Conservation (phyloP, 2,329 filamentous ascomycete species). For the Ophiocordyceps polyrhachis-furcata region DNA sequence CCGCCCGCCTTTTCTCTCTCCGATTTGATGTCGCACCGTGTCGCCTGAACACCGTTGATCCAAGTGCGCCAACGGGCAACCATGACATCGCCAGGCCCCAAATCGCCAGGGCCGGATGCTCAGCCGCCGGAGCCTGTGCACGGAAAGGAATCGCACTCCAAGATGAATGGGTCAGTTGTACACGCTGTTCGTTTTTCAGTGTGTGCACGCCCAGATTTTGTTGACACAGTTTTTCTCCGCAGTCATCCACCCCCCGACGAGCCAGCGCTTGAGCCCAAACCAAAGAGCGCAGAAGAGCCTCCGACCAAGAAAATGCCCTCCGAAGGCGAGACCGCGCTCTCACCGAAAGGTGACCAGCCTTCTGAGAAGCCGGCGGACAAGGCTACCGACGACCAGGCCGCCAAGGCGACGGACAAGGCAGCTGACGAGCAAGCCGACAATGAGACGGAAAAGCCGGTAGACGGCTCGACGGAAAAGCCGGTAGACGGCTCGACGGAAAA, state of each 20-base stretch:
- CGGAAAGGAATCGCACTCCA: slow-evolving; percentile 14
- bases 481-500: too few species aligned
- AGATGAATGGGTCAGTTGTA: slow-evolving; percentile 19
- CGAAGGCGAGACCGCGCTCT: background rate
- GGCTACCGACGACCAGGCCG: background rate
- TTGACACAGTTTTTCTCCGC: background rate
- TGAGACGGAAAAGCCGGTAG: too few species aligned
- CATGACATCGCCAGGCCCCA: slow-evolving; percentile 31
- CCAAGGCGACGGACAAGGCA: background rate
- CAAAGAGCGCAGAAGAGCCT: background rate
- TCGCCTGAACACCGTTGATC: slow-evolving; percentile 10
- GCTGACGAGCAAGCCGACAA: background rate
- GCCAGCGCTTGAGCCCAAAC: too few species aligned
- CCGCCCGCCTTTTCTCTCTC: slow-evolving; percentile 1
- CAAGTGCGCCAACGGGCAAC: slow-evolving; percentile 20
- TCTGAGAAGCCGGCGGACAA: background rate
- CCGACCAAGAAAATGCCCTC: background rate
- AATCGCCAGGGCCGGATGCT: slow-evolving; percentile 23
- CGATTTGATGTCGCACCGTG: slow-evolving; percentile 19
- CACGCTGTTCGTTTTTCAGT: slow-evolving; percentile 1
- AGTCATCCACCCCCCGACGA: background rate
- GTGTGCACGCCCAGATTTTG: background rate
- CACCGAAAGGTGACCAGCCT: background rate
- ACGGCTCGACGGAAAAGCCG: too few species aligned
- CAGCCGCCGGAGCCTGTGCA: slow-evolving; percentile 20